These are phyloP conservation scores for Botrytis elliptica DNA, from an alignment of 2,329 filamentous ascomycete species.

Conservation along the genomic window DNA sequence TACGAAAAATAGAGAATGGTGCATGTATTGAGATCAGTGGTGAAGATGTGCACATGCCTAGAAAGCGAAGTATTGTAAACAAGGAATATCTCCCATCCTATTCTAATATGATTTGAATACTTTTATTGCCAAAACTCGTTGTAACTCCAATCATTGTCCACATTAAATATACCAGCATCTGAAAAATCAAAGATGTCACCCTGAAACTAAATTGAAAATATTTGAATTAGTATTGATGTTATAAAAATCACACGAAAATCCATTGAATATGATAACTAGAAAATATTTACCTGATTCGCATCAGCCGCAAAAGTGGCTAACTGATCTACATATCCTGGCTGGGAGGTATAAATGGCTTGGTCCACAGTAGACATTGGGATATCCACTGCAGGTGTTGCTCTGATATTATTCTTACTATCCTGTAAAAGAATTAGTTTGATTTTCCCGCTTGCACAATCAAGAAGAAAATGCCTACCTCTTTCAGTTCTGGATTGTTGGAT, in stretches of 20 bases:
- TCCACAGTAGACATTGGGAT: neutral
- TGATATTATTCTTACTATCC: neutral
- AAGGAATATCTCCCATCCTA: neutral
- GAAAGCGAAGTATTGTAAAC: neutral
- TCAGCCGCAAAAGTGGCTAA: neutral
- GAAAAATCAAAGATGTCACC: conserved; percentile 11
- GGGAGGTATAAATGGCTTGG: conserved; percentile 5
- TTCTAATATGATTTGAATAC: neutral
- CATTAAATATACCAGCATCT: conserved; percentile 1
- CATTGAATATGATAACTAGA: neutral
- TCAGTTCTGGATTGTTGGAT: neutral
- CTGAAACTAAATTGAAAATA: neutral
- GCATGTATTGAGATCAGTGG: neutral
- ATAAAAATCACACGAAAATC: neutral
- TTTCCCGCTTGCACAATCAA: neutral
- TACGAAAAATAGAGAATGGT: neutral
- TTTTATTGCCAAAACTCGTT: conserved; percentile 12
- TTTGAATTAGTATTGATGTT: neutral
- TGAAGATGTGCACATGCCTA: neutral
- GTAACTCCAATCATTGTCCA: conserved; percentile 15
- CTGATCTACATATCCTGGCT: neutral
- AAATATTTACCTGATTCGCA: neutral
- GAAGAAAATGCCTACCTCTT: neutral
- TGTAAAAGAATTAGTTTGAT: neutral
- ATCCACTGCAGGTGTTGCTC: neutral